Base-by-base conservation (phyloP, 2,329 filamentous ascomycete genomes). In the Ilyonectria robusta region DNA sequence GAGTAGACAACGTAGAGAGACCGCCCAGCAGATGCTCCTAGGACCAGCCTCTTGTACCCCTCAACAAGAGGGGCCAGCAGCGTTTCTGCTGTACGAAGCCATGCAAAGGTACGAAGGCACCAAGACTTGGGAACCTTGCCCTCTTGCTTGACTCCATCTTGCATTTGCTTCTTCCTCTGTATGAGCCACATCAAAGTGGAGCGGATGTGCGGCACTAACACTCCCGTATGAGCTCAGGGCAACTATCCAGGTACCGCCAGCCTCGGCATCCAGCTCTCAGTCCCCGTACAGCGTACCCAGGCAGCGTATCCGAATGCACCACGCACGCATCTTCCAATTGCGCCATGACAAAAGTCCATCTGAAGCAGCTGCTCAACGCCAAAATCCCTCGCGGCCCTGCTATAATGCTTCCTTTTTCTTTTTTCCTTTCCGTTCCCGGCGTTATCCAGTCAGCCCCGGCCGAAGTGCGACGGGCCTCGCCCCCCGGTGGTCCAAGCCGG, bases 131-230 rank as follows among this genome's bases (percentile, higher is more conserved):
- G 31, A 35, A n/a, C 50, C 50, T 31, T n/a, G 29, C n/a, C 31
- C n/a, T 35, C 7, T 31, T 53, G 3, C 21, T 21, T 21, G 21
- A 51, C 26, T 33, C 48, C 50, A 35, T 53, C 50, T 35, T 53
- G 50, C 29, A 53, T 53, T 53, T 29, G 29, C 35, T 53, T n/a
- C 35, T 53, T 11, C 47, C 9, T 8, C 17, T 21, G 31, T 53
- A 31, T 35, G 48, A 51, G 48, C 50, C 50, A 53, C 50, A 35
- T 53, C 50, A 17, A 53, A 35, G 50, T 53, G 50, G 50, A 21
- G 11, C 31, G 13, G 19, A 35, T 21, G n/a, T 42, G 40, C 40
- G 50, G 10, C 31, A 53, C 50, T 35, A 53, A 35, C 50, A 53
- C 29, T 51, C 17, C 13, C 13, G 47, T 21, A 13, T n/a, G 26